A percentile compares a stretch with the other conserved stretches of the same genome.
Evolutionary conservation across 352 stramenopile species (phyloP).

Genomic region (Globisporangium echinulatum): DNA sequence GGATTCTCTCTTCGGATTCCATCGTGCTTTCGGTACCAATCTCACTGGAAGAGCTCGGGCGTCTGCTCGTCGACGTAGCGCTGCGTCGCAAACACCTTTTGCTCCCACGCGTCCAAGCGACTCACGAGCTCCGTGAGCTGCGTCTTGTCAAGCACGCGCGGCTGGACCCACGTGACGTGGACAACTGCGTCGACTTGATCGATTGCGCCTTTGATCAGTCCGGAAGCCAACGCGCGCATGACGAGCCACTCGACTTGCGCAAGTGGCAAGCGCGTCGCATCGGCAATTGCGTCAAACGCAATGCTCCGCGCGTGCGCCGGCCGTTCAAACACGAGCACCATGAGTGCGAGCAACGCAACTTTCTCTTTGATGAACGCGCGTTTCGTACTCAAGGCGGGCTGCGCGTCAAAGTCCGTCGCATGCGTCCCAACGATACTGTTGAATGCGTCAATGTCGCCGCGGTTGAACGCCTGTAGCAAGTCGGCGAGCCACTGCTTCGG

Average conservation of each 20-base stretch:
- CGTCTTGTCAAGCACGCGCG: slow-evolving; percentile 73
- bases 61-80: slow-evolving; percentile 85
- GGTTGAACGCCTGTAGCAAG: slow-evolving; percentile 92
- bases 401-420: slow-evolving; percentile 77
- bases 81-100: slow-evolving; percentile 81
- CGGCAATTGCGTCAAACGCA: slow-evolving; percentile 91
- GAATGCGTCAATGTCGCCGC: slow-evolving; percentile 94
- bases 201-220: slow-evolving; percentile 93
- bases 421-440: slow-evolving; percentile 79
- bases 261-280: slow-evolving; percentile 69
- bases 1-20: not conserved
- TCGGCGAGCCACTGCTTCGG: slow-evolving; percentile 93
- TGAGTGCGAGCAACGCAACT: slow-evolving; percentile 94
- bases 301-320: slow-evolving; percentile 92
- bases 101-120: slow-evolving; percentile 68
- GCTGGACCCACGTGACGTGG: slow-evolving; percentile 94
- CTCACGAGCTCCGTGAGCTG: slow-evolving; percentile 70
- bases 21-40: not conserved
- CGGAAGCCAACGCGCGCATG: slow-evolving; percentile 95
- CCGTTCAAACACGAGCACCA: slow-evolving; percentile 96
- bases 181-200: slow-evolving; percentile 92
- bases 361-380: slow-evolving; percentile 97
- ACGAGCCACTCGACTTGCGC: slow-evolving; percentile 98
- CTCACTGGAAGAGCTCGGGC: slow-evolving; percentile 81
- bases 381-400: slow-evolving; percentile 92